Evolutionary conservation across 2,329 filamentous ascomycete species (phyloP).

Genomic region (Pseudocercospora fijiensis): DNA sequence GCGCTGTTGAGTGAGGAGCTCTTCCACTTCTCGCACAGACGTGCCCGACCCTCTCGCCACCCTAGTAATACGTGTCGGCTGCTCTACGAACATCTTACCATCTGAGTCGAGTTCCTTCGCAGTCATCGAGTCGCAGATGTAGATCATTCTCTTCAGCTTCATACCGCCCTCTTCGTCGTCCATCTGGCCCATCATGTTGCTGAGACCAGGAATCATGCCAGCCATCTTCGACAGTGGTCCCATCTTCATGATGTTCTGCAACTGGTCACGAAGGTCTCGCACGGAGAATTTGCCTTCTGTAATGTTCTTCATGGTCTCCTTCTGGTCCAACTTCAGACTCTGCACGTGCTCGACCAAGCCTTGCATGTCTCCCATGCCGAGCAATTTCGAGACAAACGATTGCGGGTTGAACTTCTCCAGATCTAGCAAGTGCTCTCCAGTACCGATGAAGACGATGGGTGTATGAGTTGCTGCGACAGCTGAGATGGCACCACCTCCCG

Average conservation of each 20-base stretch:
- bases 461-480: constrained; percentile 95
- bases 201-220: constrained; percentile 95
- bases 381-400: constrained; percentile 87
- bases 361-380: constrained; percentile 97
- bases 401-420: constrained; percentile 89
- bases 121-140: constrained; percentile 98
- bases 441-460: constrained; percentile 96
- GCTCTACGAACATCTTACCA: constrained; percentile 88
- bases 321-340: constrained; percentile 90
- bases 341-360: constrained; percentile 96
- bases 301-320: constrained; percentile 99
- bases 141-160: constrained; percentile 97
- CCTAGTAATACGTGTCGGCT: constrained; percentile 88
- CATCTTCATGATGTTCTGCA: constrained; percentile 99
- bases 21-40: constrained; percentile 87
- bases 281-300: constrained; percentile 95
- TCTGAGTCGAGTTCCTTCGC: constrained; percentile 92
- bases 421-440: constrained; percentile 94
- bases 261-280: constrained; percentile 88
- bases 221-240: constrained; percentile 95
- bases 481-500: constrained; percentile 94
- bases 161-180: constrained; percentile 93
- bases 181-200: constrained; percentile 90
- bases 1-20: constrained; percentile 92
- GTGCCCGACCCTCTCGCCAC: constrained; percentile 89